Conservation (phyloP, 768 basidiomycete genomes). For the Serendipita sp. region DNA sequence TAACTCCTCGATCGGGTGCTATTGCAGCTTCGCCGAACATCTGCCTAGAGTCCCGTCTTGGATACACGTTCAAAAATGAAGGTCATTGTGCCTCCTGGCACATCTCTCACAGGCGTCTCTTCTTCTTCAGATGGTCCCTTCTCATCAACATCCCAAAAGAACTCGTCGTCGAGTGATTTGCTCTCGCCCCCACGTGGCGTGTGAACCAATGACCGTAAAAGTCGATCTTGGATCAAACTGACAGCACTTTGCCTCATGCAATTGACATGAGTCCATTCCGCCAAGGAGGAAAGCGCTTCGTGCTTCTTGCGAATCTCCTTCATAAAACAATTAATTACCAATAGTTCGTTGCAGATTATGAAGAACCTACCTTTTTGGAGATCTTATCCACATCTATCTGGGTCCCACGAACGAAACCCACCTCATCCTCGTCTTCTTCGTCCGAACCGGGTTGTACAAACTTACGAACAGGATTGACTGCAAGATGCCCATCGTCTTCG, state of each 20-base stretch:
- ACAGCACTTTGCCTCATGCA: conserved; percentile 33
- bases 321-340: background rate
- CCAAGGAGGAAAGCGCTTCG: conserved; percentile 48
- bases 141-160: conserved; percentile 17
- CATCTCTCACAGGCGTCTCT: conserved; percentile 27
- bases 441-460: conserved; percentile 17
- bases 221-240: conserved; percentile 43
- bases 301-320: conserved; percentile 56
- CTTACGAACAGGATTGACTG: conserved; percentile 6
- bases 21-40: too few species aligned
- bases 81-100: conserved; percentile 52
- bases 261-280: conserved; percentile 75
- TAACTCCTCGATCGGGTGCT: too few species aligned
- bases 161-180: conserved; percentile 5
- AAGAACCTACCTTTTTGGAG: conserved; percentile 34
- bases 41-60: background rate
- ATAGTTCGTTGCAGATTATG: background rate
- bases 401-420: conserved; percentile 49
- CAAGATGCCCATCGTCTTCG: conserved; percentile 14
- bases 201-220: conserved; percentile 38
- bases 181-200: conserved; percentile 4
- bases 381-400: conserved; percentile 35
- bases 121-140: conserved; percentile 19
- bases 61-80: conserved; percentile 47
- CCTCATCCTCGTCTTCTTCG: conserved; percentile 12